Evolutionary conservation across 2,329 filamentous ascomycete genomes (phyloP), one percentile per base, ranked within the genome.

Genomic region (Claviceps pusilla): DNA sequence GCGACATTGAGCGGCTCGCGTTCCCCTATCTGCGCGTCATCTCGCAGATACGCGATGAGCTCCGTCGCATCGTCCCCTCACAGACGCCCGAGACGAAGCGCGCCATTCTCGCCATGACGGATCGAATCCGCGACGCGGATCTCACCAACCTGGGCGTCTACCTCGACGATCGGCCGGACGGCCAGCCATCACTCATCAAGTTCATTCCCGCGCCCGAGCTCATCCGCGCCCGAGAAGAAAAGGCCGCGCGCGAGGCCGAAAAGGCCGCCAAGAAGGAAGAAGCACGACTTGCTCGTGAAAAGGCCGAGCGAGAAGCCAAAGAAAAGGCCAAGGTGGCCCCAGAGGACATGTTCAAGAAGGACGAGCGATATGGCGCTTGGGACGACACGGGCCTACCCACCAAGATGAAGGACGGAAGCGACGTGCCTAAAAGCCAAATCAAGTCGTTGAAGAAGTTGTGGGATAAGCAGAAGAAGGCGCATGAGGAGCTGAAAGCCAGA

Each of bases 401-500:
- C 0, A 87, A 83, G 69, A 80, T 89, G 66, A 82, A 80, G 57
- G 82, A 87, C 37, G 89, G 89, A 0, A 83, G 81, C 57, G 88
- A 94, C 60, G 76, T 96, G 42, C 79, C 87, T 4, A 95, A 95
- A 75, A 86, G 78, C 56, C 79, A 82, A 64, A 64, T 72, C 51
- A 96, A 96, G 77, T 90, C 88, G 73, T 68, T 95, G 61, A 83
- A 76, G 71, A 96, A 96, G 75, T 84, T 89, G 54, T 95, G 87
- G 87, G 86, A 94, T 62, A 83, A 77, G 66, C 91, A 96, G 73
- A 93, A 89, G 76, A 94, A 91, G 76, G 68, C 79, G 56, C 84
- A 90, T 66, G 84, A 90, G 58, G 80, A 83, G 33, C 52, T 60
- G 11, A 58, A 59, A 45, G 57, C 56, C 16, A 59, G 57, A 45